Evolutionary conservation across 345 rosid species (phyloP).

Genomic region (thale cress (Arabidopsis thaliana)): TAIR10.1 NC_003071.7:12116001-12116500

Average conservation of each 20-base stretch:
- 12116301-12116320: constrained; percentile 62
- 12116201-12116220: constrained; percentile 77
- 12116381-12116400: constrained; percentile 2
- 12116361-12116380: not conserved
- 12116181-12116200: constrained; percentile 84
- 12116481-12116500: constrained; percentile 66
- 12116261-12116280: constrained; percentile 71
- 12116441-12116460: constrained; percentile 75
- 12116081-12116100: constrained; percentile 46
- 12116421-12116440: constrained; percentile 60
- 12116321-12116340: constrained; percentile 80
- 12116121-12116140: constrained; percentile 55
- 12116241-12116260: constrained; percentile 76
- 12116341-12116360: constrained; percentile 61
- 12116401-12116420: constrained; percentile 4
- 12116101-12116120: constrained; percentile 41
- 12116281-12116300: constrained; percentile 67
- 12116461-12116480: constrained; percentile 61
- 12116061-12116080: constrained; percentile 44
- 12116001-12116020: constrained; percentile 85
- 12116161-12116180: constrained; percentile 93
- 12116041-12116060: constrained; percentile 54
- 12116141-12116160: constrained; percentile 74
- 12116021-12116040: constrained; percentile 69
- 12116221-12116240: constrained; percentile 73